phyloP scores from a whole-genome alignment of 306 rosid genomes.

The Lathyrus aphaca region DNA sequence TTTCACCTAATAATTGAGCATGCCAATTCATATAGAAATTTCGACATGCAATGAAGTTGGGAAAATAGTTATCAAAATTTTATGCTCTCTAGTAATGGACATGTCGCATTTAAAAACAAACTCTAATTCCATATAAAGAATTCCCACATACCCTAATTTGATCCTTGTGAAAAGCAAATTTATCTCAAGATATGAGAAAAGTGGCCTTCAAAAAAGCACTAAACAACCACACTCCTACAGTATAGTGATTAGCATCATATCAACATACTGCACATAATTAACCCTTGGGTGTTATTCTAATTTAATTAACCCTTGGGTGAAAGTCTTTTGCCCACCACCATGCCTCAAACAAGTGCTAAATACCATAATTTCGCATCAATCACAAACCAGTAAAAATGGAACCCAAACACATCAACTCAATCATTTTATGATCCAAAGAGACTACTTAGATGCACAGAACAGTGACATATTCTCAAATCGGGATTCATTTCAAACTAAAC shows the following conservation, averaged over 20 bases:
- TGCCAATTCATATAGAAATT: not conserved
- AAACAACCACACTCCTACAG: too few relatives aligned
- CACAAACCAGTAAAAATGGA: not conserved
- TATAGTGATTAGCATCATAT: not conserved
- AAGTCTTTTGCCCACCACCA: not conserved
- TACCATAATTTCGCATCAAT: not conserved
- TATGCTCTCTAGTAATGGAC: too few relatives aligned
- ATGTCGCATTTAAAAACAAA: too few relatives aligned
- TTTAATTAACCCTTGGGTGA: too few relatives aligned
- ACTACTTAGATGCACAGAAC: not conserved
- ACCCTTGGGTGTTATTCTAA: too few relatives aligned
- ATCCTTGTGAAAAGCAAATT: too few relatives aligned
- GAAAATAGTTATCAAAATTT: too few relatives aligned
- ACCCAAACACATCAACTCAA: not conserved
- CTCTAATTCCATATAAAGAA: too few relatives aligned
- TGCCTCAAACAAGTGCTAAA: not conserved
- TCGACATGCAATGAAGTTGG: too few relatives aligned
- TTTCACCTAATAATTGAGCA: not conserved
- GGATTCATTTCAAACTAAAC: constrained; percentile 42
- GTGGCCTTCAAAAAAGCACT: too few relatives aligned
- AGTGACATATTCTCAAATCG: constrained; percentile 35
- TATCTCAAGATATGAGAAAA: too few relatives aligned
- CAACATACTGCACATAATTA: not conserved
- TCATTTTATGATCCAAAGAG: not conserved
- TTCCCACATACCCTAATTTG: too few relatives aligned